A percentile compares a stretch with the other conserved stretches of the same genome.
These are phyloP conservation scores for Vanrija sp. DNA, from an alignment of 1,284 basidiomycete species.

Conservation along the genomic window DNA sequence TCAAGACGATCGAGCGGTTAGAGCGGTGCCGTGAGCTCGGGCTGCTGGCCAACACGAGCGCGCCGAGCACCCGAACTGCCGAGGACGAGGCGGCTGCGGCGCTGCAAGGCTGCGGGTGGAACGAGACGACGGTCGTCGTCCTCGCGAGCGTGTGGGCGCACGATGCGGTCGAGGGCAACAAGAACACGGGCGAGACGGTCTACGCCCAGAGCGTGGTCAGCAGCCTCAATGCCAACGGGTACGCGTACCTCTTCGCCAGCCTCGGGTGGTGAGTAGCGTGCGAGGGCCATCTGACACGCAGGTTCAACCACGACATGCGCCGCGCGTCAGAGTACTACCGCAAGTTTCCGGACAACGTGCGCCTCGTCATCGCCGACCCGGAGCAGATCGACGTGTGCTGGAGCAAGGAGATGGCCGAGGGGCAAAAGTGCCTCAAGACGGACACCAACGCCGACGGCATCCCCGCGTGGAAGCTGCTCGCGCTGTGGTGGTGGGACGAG, in stretches of 20 bases:
- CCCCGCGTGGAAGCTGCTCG: slow-evolving; percentile 44
- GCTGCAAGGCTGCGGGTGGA: slow-evolving; percentile 29
- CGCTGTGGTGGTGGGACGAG: slow-evolving; percentile 47
- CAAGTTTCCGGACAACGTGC: slow-evolving; percentile 27
- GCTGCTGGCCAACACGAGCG: slow-evolving; percentile 26
- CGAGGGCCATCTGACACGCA: no score
- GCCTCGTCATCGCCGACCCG: slow-evolving; percentile 32
- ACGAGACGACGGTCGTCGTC: slow-evolving; percentile 37
- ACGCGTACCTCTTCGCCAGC: slow-evolving; percentile 35
- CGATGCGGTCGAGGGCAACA: slow-evolving; percentile 23
- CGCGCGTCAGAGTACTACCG: slow-evolving; percentile 33
- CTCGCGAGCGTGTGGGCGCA: slow-evolving; percentile 30
- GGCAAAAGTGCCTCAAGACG: slow-evolving; percentile 29
- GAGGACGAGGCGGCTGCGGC: slow-evolving; percentile 23
- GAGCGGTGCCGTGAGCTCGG: slow-evolving; percentile 25
- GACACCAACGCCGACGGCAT: slow-evolving; percentile 35
- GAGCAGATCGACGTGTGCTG: slow-evolving; percentile 31
- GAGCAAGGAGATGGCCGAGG: slow-evolving; percentile 5
- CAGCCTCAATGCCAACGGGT: slow-evolving; percentile 33
- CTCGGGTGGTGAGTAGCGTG: slow-evolving; percentile 24
- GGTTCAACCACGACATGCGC: slow-evolving; percentile 26
- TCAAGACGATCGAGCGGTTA: slow-evolving; percentile 16
- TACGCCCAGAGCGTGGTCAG: slow-evolving; percentile 39
- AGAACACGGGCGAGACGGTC: slow-evolving; percentile 31
- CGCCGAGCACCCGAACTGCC: background rate